phyloP scores from a whole-genome alignment of 768 basidiomycete genomes.

The Mycena epipterygia region DNA sequence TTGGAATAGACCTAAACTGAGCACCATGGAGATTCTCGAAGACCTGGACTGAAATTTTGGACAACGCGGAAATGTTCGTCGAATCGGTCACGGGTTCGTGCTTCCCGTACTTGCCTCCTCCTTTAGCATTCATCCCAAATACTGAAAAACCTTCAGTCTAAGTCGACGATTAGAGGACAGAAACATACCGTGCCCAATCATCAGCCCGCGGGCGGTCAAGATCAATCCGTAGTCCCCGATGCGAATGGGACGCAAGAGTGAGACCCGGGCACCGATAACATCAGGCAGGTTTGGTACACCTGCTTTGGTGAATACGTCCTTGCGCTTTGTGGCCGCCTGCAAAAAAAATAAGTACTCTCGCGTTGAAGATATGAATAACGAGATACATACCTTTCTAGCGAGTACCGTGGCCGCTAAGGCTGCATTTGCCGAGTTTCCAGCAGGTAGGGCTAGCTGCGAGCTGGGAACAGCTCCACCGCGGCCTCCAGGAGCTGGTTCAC shows the following conservation, averaged over 20 bases:
- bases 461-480: not conserved
- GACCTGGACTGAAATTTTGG: conserved; percentile 38
- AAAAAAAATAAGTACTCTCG: not conserved
- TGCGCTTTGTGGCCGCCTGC: conserved; percentile 9
- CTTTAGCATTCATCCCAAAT: conserved; percentile 27
- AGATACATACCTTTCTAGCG: conserved; percentile 1
- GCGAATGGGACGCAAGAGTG: not conserved
- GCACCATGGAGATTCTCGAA: conserved; percentile 31
- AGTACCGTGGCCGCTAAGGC: conserved; percentile 19
- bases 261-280: not conserved
- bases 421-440: conserved; percentile 41
- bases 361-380: not conserved
- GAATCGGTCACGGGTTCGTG: conserved; percentile 33
- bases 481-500: not conserved
- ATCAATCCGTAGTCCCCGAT: conserved; percentile 16
- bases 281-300: not conserved
- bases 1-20: conserved; percentile 27
- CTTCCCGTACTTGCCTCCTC: conserved; percentile 38
- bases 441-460: not conserved
- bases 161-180: no score
- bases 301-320: not conserved
- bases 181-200: conserved; percentile 8
- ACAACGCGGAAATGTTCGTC: conserved; percentile 32
- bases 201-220: conserved; percentile 7
- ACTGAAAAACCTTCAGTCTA: no score